Conservation (phyloP, 2,329 filamentous ascomycete genomes). For the Fusarium aywerte region DNA sequence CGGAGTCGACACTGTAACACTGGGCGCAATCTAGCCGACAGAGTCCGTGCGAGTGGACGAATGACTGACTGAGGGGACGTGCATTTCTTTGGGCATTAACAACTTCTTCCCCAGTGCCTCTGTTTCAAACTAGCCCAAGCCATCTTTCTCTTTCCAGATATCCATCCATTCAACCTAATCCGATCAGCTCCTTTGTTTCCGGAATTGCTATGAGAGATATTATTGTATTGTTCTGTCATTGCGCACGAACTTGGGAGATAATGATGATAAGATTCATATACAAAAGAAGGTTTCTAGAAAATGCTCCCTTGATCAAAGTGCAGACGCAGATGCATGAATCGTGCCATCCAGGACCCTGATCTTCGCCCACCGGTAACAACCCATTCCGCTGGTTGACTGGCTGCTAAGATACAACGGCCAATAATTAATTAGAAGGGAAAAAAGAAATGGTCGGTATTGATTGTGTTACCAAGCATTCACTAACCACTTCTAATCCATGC, state of each 20-base stretch:
- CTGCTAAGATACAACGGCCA: background rate
- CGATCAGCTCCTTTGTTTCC: background rate
- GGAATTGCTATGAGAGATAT: background rate
- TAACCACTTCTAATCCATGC: conserved; percentile 18
- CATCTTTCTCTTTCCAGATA: conserved; percentile 21
- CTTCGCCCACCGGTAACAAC: background rate
- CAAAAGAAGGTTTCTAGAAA: conserved; percentile 19
- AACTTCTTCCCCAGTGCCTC: conserved; percentile 10
- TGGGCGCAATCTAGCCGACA: conserved; percentile 12
- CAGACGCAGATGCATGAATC: conserved; percentile 21
- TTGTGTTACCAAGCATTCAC: conserved; percentile 28
- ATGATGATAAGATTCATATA: background rate
- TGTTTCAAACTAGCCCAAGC: conserved; percentile 47
- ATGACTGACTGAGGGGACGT: conserved; percentile 21
- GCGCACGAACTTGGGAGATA: background rate
- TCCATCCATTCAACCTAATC: no score
- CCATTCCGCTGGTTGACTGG: background rate
- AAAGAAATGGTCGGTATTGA: background rate
- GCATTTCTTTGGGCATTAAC: conserved; percentile 37
- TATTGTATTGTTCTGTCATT: background rate
- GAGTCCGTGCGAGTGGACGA: conserved; percentile 32
- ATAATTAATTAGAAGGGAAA: background rate
- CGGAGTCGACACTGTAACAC: conserved; percentile 29
- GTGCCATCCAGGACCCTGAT: conserved; percentile 18
- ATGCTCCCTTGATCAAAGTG: background rate